Percentiles rank a stretch among this genome's conserved stretches.
Evolutionary conservation across 1,284 basidiomycete species (phyloP).

Genomic region (Ceratobasidium sp.): DNA sequence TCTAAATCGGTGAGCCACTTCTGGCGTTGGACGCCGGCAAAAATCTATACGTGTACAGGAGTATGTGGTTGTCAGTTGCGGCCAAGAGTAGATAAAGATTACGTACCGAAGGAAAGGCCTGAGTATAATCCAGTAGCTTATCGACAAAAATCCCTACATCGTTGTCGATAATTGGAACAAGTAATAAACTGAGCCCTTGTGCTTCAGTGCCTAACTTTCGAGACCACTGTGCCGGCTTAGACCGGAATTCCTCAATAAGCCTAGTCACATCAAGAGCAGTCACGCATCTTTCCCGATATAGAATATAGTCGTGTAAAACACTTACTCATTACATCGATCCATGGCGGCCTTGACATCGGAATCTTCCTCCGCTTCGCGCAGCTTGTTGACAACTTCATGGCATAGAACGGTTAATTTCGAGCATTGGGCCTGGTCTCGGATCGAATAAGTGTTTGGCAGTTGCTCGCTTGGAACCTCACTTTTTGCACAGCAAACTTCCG

Average conservation of each 20-base stretch:
- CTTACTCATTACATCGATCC: not conserved
- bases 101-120: constrained; percentile 10
- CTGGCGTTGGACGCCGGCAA: not conserved
- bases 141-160: not conserved
- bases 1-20: constrained; percentile 27
- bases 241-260: not conserved
- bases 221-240: not conserved
- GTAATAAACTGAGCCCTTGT: not conserved
- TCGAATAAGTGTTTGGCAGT: not conserved
- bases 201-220: not conserved
- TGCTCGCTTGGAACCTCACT: not conserved
- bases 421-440: constrained; percentile 5
- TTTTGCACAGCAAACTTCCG: constrained; percentile 27
- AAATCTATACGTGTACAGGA: constrained; percentile 3
- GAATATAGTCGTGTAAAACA: not conserved
- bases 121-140: not conserved
- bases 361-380: constrained; percentile 20
- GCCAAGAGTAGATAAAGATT: not conserved
- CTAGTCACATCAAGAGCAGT: not conserved
- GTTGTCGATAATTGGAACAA: not conserved
- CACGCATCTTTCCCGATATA: not conserved
- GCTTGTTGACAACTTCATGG: constrained; percentile 27
- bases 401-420: constrained; percentile 9
- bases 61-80: not conserved
- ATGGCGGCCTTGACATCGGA: not conserved